Evolutionary conservation across 176 grass and related monocot species (phyloP), one percentile per base, ranked within the genome.

Genomic region (Tillandsia fasciculata): DNA sequence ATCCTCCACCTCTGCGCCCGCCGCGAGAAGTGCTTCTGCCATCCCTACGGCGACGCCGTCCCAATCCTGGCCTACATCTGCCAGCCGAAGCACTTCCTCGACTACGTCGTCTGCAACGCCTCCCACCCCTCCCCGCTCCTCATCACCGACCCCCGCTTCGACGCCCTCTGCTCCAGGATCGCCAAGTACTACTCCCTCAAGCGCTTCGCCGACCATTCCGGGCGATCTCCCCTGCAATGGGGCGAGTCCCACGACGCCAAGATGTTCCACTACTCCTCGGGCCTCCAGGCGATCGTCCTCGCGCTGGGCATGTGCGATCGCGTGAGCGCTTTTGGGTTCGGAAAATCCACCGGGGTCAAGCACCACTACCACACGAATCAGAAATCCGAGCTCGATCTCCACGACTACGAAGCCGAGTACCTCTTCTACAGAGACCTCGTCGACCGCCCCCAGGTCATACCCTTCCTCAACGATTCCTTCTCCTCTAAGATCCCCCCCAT

Each of bases 331-430:
- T 96, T 96, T 71, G 88, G 92, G 12, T 96, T 91, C 75, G 92
- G 88, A 48, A 96, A 91, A 70, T 68, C 71, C 0, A 53, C 79
- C 22, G 81, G 67, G 22, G 74, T 76, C 14, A 84, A 86, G 78
- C 92, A 96, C 81, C 92, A 96, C 64, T 89, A 91, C 67, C 88
- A 91, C 81, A 87, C 86, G 0, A 82, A 87, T 72, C 92, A 89
- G 72, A 85, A 78, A 23, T 72, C 73, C 49, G 88, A 96, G 85
- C 80, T 96, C 13, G 69, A 74, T 58, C 76, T 96, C 80, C 91
- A 91, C 74, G 88, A 96, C 77, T 91, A 96, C 74, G 67, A 81
- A 72, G 91, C 88, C 27, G 91, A 96, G 85, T 91, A 91, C 79
- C 81, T 83, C 12, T 88, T 91, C 74, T 96, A 96, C 82, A 11